These are phyloP conservation scores for Aquilaria agallochum DNA, from an alignment of 441 rosid species.

Conservation along the genomic window DNA sequence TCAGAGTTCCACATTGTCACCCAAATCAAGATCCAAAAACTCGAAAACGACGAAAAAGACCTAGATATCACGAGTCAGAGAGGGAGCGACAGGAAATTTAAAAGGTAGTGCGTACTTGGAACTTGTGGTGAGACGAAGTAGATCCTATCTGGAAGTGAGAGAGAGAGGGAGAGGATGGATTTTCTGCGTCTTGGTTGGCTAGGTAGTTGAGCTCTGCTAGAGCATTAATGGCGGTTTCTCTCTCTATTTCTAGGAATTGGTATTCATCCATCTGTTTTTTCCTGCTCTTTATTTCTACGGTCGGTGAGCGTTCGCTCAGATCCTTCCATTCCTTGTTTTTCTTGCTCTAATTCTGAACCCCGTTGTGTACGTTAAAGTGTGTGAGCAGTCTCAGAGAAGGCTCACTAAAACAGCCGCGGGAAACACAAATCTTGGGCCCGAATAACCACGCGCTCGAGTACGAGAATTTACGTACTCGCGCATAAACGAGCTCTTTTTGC, in stretches of 20 bases:
- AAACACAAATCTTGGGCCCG: slow-evolving; percentile 25
- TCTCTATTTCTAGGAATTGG: slow-evolving; percentile 4
- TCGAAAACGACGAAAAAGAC: slow-evolving; percentile 6
- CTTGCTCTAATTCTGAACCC: neutral
- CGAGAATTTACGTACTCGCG: neutral
- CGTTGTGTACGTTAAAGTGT: slow-evolving; percentile 28
- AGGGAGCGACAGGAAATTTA: neutral
- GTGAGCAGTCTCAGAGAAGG: slow-evolving; percentile 12
- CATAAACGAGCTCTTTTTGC: neutral
- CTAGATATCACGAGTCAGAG: neutral
- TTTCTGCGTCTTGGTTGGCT: slow-evolving; percentile 23
- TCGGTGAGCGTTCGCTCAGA: no score
- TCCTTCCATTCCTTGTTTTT: neutral
- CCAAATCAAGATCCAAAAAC: neutral
- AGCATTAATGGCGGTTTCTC: slow-evolving; percentile 48
- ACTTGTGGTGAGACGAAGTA: slow-evolving; percentile 12
- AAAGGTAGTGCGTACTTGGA: neutral
- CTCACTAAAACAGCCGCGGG: slow-evolving; percentile 72
- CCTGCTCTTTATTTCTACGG: slow-evolving; percentile 1
- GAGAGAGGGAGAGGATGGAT: slow-evolving; percentile 9
- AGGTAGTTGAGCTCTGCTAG: slow-evolving; percentile 51
- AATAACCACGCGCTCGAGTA: neutral
- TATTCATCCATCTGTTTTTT: slow-evolving; percentile 2
- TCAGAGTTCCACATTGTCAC: slow-evolving; percentile 80
- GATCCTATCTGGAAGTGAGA: slow-evolving; percentile 3